Conservation (phyloP, 257 asterid species). For the Linaria vulgaris region DNA sequence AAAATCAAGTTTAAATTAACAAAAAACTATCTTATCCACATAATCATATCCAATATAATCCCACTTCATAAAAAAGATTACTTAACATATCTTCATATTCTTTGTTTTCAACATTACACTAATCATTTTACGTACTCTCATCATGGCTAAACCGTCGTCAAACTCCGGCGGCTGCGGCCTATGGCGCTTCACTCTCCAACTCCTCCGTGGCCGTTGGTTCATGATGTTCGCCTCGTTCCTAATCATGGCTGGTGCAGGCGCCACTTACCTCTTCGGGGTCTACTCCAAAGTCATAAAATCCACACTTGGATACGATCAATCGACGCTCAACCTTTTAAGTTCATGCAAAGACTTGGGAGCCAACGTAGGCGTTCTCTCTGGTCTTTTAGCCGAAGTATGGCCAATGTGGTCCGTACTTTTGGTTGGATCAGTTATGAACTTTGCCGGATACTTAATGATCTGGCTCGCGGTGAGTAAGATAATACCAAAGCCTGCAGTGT, state of each 20-base stretch:
- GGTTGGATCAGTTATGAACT: slow-evolving; percentile 33
- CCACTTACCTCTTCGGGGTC: slow-evolving; percentile 39
- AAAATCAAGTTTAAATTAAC: no score
- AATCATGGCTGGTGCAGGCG: slow-evolving; percentile 38
- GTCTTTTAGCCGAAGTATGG: slow-evolving; percentile 35
- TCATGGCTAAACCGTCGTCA: no score
- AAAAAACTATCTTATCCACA: no score
- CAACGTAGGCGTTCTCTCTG: slow-evolving; percentile 36
- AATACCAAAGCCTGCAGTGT: slow-evolving; percentile 24
- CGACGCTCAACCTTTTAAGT: slow-evolving; percentile 35
- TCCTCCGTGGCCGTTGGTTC: slow-evolving; percentile 37
- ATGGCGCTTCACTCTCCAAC: slow-evolving; percentile 11
- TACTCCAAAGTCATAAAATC: slow-evolving; percentile 36
- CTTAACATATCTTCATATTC: no score
- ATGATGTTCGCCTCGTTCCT: slow-evolving; percentile 37
- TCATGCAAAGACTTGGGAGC: slow-evolving; percentile 38
- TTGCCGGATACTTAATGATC: slow-evolving; percentile 38
- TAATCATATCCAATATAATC: no score
- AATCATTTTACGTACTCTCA: no score
- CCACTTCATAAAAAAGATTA: no score
- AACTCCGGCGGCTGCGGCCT: background rate
- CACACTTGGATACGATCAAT: slow-evolving; percentile 36
- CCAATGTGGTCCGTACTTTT: slow-evolving; percentile 39
- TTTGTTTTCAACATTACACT: no score
- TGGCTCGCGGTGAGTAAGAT: slow-evolving; percentile 36